Conservation (phyloP, 495 filamentous ascomycete species). For the Aspergillus incahuasiensis region DNA sequence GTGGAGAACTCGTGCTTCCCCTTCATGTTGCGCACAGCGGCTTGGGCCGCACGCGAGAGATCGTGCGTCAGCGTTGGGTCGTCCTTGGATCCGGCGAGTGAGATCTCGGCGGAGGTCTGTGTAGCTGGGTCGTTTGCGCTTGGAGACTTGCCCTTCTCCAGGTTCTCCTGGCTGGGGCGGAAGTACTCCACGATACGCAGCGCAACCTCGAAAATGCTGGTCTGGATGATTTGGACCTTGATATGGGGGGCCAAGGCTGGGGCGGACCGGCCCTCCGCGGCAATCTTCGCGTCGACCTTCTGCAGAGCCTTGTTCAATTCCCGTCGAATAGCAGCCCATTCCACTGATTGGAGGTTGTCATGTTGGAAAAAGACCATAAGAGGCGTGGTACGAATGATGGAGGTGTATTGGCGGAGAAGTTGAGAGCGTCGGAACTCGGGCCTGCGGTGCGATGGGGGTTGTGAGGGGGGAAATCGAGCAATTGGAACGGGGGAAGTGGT, state of each 20-base stretch:
- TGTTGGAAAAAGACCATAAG: conserved; percentile 93
- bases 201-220: conserved; percentile 82
- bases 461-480: conserved; percentile 58
- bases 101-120: conserved; percentile 38
- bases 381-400: conserved; percentile 82
- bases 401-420: conserved; percentile 88
- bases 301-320: conserved; percentile 67
- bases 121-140: conserved; percentile 18
- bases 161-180: conserved; percentile 48
- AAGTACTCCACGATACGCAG: conserved; percentile 83
- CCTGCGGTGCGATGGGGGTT: conserved; percentile 83
- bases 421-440: conserved; percentile 90
- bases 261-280: conserved; percentile 38
- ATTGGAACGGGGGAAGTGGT: conserved; percentile 50
- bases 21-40: conserved; percentile 49
- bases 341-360: conserved; percentile 82
- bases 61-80: conserved; percentile 64
- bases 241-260: conserved; percentile 51
- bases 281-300: conserved; percentile 58
- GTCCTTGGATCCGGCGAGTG: conserved; percentile 29
- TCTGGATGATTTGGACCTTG: conserved; percentile 75
- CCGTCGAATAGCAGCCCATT: conserved; percentile 83
- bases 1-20: conserved; percentile 64
- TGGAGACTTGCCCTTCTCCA: background rate
- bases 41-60: conserved; percentile 66